Evolutionary conservation across 768 basidiomycete genomes (phyloP).

Genomic region (Phylloporus sp.): DNA sequence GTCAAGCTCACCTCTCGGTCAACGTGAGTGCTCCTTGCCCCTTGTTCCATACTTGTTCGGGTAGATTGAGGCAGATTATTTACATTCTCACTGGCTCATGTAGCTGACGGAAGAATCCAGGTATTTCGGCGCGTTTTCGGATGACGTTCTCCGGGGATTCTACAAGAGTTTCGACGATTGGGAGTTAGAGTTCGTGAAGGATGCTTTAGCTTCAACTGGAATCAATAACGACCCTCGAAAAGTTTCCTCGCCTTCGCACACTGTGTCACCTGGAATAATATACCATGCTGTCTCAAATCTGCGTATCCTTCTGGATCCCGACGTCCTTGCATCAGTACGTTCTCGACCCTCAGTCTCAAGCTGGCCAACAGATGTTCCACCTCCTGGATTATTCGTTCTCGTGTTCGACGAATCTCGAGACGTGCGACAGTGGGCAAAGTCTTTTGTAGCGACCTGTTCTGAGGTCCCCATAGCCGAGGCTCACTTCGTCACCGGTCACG

Average conservation of each 20-base stretch:
- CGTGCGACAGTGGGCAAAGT: slow-evolving; percentile 58
- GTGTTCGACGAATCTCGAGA: slow-evolving; percentile 44
- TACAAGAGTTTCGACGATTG: slow-evolving; percentile 60
- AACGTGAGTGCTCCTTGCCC: slow-evolving; percentile 53
- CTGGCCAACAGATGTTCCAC: slow-evolving; percentile 58
- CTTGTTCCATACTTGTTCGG: background rate
- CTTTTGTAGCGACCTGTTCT: slow-evolving; percentile 37
- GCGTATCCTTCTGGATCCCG: slow-evolving; percentile 47
- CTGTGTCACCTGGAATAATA: slow-evolving; percentile 45
- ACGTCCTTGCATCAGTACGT: slow-evolving; percentile 36
- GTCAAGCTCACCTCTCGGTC: slow-evolving; percentile 59
- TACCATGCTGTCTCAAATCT: slow-evolving; percentile 65
- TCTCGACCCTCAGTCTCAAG: slow-evolving; percentile 24
- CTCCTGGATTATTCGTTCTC: slow-evolving; percentile 57
- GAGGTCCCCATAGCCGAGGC: slow-evolving; percentile 43
- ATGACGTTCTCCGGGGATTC: slow-evolving; percentile 49
- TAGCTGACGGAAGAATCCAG: slow-evolving; percentile 36
- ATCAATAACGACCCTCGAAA: slow-evolving; percentile 8
- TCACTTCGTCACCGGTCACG: slow-evolving; percentile 46
- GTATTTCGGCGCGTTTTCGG: slow-evolving; percentile 66
- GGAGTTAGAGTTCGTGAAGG: slow-evolving; percentile 52
- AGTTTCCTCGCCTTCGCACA: slow-evolving; percentile 31
- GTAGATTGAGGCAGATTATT: slow-evolving; percentile 6
- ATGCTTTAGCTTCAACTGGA: slow-evolving; percentile 38
- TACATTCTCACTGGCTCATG: slow-evolving; percentile 4